Evolutionary conservation across 139 green algal species (phyloP), one percentile per base, ranked within the genome.

Genomic region (Auxenochlorella pyrenoidosa): DNA sequence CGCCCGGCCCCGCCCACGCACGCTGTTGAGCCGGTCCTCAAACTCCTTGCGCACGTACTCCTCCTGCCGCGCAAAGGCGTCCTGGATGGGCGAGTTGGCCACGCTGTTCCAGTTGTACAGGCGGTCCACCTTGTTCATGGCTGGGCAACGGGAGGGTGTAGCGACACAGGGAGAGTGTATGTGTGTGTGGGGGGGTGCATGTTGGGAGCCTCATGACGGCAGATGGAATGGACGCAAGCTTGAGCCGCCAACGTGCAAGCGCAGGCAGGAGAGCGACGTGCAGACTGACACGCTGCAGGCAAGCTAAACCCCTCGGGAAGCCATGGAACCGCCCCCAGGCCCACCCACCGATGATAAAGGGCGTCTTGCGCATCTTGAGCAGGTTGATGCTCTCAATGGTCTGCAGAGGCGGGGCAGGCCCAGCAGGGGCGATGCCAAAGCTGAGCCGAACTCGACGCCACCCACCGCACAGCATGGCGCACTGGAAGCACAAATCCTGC

Each of bases 341-440:
- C 15, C 22, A 10, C 28, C 2, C 80, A 60, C 40, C 98, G 22
- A 99, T 96, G 89, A 99, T 95, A 91, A 99, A 99, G 34, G 98
- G 98, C 65, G 97, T 99, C 90, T 99, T 99, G 73, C 96, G 92
- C 95, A 97, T 96, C 84, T 97, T 97, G 28, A 99, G 94, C 86
- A 99, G 92, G 88, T 98, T 96, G 84, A 99, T 97, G 75, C 94
- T 98, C 94, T 99, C 98, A 34, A 99, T 95, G 22, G 98, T 99
- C 95, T 99, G 98, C 84, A 28, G 15, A 44, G 68, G n/a, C 10
- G 22, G 75, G 26, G 41, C 8, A 65, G 18, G 38, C 38, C n/a
- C 2, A 18, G 71, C 19, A 24, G 41, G 6, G 2, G 63, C 5
- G 12, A 71, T 4, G 2, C 5, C 16, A 6, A 68, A 12, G 12